Base-by-base conservation (phyloP, 345 rosid genomes). In the Angophora floribunda region DNA sequence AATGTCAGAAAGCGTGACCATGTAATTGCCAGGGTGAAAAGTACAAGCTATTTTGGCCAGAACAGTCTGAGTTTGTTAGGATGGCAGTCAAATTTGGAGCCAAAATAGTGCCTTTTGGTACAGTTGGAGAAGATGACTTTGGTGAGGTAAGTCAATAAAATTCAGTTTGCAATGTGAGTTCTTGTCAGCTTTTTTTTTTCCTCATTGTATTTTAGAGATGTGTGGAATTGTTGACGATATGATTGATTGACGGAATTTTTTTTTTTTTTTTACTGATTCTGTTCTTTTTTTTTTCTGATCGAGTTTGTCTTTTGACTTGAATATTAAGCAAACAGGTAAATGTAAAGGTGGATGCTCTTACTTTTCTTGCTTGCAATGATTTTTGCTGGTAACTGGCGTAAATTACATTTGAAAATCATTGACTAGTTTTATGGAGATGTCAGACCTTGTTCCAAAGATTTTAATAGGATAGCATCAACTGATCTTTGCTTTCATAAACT, bases 11-110 rank as follows among this genome's bases (percentile, higher is more conserved):
- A 65, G 7, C 41, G 30, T 22, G 19, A 52, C 16, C 44, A 24
- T 55, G 84, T 52, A 79, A 53, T 88, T 91, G 17, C 41, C 91
- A 96, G 99, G 99, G 98, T 87, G 98, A 96, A 92, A 91, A 89
- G 57, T 97, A 97, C 94, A 94, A 93, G 91, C 85, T 97, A 90
- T 92, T 94, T 75, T 97, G 99, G 98, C 97, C 98, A 41, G 95
- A 97, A 63, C 92, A 90, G 63, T 86, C 97, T 0, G 98, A 97
- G 91, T 97, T 97, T 93, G 95, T 97, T 79, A 94, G 98, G 89
- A 94, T 95, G 96, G 99, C 99, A 13, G 89, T 97, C 87, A 92
- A 90, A 90, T 96, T 97, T 91, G 99, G 98, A 88, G 96, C 99
- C 7, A 97, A 91, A 88, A 95, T 97, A 30, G 93, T 96, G 87